These are phyloP conservation scores for Hyphodiscus sp. DNA, from an alignment of 2,329 filamentous ascomycete genomes.

Conservation along the genomic window DNA sequence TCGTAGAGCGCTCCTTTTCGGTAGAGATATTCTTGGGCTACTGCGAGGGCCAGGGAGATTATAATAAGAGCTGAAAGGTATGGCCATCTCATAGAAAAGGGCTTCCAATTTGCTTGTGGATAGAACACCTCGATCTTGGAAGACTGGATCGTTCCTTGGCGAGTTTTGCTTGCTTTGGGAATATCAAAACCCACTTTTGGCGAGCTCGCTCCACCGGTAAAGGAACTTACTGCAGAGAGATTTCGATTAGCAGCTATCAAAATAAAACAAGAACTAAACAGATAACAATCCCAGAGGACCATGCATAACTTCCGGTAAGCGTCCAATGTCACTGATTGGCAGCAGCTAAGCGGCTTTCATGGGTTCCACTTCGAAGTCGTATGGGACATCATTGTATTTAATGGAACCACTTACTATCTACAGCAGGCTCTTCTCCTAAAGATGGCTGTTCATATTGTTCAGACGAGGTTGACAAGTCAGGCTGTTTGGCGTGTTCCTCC, in stretches of 20 bases:
- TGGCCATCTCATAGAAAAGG: slow-evolving; percentile 56
- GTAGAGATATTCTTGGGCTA: slow-evolving; percentile 48
- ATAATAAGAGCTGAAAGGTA: slow-evolving; percentile 49
- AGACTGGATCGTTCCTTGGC: slow-evolving; percentile 22
- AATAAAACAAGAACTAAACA: too few relatives aligned
- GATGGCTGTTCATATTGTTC: not conserved
- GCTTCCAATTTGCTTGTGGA: slow-evolving; percentile 61
- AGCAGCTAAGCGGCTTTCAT: too few relatives aligned
- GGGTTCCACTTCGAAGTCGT: too few relatives aligned
- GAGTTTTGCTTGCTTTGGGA: slow-evolving; percentile 16
- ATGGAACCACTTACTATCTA: slow-evolving; percentile 13
- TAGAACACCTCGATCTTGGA: slow-evolving; percentile 47
- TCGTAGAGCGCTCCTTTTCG: slow-evolving; percentile 36
- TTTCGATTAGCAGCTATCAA: too few relatives aligned
- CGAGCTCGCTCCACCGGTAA: slow-evolving; percentile 16
- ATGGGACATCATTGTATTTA: too few relatives aligned
- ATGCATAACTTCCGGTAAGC: too few relatives aligned
- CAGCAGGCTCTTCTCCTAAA: slow-evolving; percentile 1
- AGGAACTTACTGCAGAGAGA: slow-evolving; percentile 15
- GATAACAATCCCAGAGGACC: too few relatives aligned
- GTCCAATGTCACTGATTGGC: too few relatives aligned
- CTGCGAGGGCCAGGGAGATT: slow-evolving; percentile 46
- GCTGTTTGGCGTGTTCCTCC: slow-evolving; percentile 20
- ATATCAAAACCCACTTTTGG: slow-evolving; percentile 14
- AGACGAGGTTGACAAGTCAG: not conserved